These are phyloP conservation scores for Fusarium graminum DNA, from an alignment of 2,329 filamentous ascomycete species.

Conservation along the genomic window DNA sequence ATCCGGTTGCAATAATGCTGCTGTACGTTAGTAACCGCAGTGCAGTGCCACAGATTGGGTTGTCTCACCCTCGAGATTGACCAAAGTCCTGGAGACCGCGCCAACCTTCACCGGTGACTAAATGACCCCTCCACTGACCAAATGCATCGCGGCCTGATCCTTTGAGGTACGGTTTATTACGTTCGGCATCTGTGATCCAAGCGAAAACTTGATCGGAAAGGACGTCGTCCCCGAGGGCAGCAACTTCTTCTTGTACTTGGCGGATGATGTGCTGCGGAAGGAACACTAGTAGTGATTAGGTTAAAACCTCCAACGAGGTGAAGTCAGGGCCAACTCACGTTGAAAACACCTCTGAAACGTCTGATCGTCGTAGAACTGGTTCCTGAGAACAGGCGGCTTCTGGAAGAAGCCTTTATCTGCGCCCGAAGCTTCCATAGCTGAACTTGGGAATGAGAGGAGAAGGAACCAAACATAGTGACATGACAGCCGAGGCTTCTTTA, in stretches of 20 bases:
- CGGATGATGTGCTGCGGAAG: constrained; percentile 58
- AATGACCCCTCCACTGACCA: constrained; percentile 68
- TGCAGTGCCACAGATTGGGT: background rate
- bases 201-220: constrained; percentile 67
- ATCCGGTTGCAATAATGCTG: constrained; percentile 70
- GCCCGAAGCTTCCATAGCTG: constrained; percentile 59
- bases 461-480: constrained; percentile 4
- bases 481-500: background rate
- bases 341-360: constrained; percentile 65
- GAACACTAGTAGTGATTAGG: constrained; percentile 59
- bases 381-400: constrained; percentile 62
- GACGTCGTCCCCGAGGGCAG: constrained; percentile 64
- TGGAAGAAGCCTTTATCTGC: constrained; percentile 69
- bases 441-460: constrained; percentile 1
- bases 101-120: constrained; percentile 78
- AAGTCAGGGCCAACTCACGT: constrained; percentile 54
- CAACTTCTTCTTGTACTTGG: constrained; percentile 59
- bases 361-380: constrained; percentile 69
- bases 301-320: constrained; percentile 8
- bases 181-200: constrained; percentile 74
- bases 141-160: constrained; percentile 71
- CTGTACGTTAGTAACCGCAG: background rate
- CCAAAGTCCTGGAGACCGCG: constrained; percentile 70
- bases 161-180: constrained; percentile 71
- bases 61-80: constrained; percentile 63